Conservation (phyloP, 768 basidiomycete species). For the Pholiota microspora region DNA sequence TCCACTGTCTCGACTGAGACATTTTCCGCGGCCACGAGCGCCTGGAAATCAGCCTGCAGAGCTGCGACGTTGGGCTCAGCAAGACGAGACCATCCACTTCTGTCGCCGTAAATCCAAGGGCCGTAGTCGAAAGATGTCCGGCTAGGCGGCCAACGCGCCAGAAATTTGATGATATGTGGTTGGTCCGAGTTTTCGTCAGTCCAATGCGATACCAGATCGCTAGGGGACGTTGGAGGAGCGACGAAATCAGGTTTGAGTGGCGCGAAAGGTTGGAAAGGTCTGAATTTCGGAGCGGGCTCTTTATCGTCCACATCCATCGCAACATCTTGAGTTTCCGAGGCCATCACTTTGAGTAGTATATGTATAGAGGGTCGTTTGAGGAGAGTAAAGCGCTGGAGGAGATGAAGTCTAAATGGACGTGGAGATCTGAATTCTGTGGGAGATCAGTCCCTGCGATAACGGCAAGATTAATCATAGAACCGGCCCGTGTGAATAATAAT, state of each 20-base stretch:
- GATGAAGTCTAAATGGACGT: too few species aligned
- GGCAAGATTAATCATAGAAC: too few species aligned
- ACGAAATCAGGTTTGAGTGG: conserved; percentile 16
- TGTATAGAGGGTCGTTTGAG: too few species aligned
- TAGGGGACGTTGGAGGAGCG: conserved; percentile 13
- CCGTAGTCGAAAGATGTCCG: conserved; percentile 28
- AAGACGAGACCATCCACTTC: conserved; percentile 18
- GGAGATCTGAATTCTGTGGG: too few species aligned
- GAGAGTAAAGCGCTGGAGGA: too few species aligned
- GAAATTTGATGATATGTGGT: conserved; percentile 24
- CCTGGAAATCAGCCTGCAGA: conserved; percentile 16
- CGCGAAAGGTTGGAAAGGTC: not conserved
- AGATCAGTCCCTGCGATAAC: too few species aligned
- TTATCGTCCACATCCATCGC: conserved; percentile 10
- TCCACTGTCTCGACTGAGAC: conserved; percentile 32
- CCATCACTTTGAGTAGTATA: conserved; percentile 1
- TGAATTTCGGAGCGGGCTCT: not conserved
- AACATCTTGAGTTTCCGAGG: conserved; percentile 4
- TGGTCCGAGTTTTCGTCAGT: conserved; percentile 23
- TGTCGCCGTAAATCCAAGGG: conserved; percentile 33
- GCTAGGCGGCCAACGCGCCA: conserved; percentile 37
- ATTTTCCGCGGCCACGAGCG: conserved; percentile 19
- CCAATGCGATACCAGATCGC: conserved; percentile 19
- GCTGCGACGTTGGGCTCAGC: conserved; percentile 18
- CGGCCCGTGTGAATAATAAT: too few species aligned